Evolutionary conservation across 805 yeast genomes (phyloP).

Genomic region (Yarrowia hollandica): DNA sequence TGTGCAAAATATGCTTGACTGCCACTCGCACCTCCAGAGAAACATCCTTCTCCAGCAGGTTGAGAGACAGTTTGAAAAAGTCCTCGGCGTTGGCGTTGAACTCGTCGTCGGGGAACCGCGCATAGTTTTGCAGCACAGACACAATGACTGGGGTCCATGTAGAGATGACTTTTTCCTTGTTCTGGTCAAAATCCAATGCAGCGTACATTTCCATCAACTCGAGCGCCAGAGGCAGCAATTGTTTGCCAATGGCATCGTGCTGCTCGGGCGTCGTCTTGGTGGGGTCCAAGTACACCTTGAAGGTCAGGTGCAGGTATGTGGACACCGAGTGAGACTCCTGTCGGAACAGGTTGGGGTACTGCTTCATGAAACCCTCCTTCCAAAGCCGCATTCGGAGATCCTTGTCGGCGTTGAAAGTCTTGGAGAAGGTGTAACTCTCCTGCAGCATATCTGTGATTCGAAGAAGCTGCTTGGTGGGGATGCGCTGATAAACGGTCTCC

Average conservation of each 20-base stretch:
- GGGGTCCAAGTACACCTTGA: constrained; percentile 72
- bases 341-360: constrained; percentile 84
- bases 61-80: constrained; percentile 40
- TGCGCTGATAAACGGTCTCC: constrained; percentile 62
- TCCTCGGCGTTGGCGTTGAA: constrained; percentile 37
- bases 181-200: constrained; percentile 53
- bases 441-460: constrained; percentile 60
- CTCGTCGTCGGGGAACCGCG: constrained; percentile 59
- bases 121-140: constrained; percentile 80
- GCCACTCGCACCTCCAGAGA: constrained; percentile 42
- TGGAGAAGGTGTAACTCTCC: constrained; percentile 76
- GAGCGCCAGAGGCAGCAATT: constrained; percentile 66
- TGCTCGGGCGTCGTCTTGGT: constrained; percentile 46
- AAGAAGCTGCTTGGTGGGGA: constrained; percentile 67
- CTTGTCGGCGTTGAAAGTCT: constrained; percentile 83
- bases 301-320: constrained; percentile 76
- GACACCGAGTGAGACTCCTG: constrained; percentile 92
- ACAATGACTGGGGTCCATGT: constrained; percentile 93
- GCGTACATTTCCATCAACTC: constrained; percentile 69
- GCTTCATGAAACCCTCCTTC: constrained; percentile 89
- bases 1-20: constrained; percentile 41
- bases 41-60: constrained; percentile 42
- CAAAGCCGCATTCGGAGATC: constrained; percentile 84
- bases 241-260: constrained; percentile 53
- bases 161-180: constrained; percentile 72